A percentile compares a stretch with the other conserved stretches of the same genome.
Conservation (phyloP, 139 green algal species). For the Chlamydomonas schloesseri region DNA sequence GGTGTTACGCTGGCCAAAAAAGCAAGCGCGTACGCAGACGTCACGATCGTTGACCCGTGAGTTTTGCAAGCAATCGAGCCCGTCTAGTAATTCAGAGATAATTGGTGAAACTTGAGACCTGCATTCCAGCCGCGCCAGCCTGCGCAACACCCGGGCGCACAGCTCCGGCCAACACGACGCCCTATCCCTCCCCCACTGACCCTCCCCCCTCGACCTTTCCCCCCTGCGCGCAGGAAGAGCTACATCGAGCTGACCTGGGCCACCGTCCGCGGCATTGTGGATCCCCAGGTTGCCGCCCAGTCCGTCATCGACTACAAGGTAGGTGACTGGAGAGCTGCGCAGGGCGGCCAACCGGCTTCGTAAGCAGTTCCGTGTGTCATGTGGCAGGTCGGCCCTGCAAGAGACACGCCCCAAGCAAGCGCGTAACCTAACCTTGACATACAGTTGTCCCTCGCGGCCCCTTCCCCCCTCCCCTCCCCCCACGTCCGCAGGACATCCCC, state of each 20-base stretch:
- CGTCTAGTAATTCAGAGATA: background rate
- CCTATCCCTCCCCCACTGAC: background rate
- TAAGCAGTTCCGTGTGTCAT: no score
- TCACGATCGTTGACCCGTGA: conserved; percentile 30
- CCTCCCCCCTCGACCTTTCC: background rate
- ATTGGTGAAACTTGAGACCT: background rate
- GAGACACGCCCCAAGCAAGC: no score
- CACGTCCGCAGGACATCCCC: conserved; percentile 2
- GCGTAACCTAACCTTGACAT: no score
- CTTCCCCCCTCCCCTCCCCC: background rate
- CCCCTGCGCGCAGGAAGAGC: background rate
- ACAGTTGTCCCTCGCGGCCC: no score
- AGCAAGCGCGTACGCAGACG: background rate
- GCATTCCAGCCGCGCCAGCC: no score
- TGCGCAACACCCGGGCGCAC: no score
- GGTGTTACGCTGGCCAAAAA: background rate
- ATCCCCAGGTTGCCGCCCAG: background rate
- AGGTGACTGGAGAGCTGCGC: no score
- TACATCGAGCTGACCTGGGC: conserved; percentile 36
- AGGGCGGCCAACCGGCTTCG: no score
- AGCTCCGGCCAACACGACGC: no score
- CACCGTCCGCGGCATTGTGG: conserved; percentile 14
- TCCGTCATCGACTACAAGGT: background rate
- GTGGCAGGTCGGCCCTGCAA: no score
- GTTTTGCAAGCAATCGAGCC: no score